Base-by-base conservation (phyloP, 495 filamentous ascomycete species). In the Penicillium coffeae region DNA sequence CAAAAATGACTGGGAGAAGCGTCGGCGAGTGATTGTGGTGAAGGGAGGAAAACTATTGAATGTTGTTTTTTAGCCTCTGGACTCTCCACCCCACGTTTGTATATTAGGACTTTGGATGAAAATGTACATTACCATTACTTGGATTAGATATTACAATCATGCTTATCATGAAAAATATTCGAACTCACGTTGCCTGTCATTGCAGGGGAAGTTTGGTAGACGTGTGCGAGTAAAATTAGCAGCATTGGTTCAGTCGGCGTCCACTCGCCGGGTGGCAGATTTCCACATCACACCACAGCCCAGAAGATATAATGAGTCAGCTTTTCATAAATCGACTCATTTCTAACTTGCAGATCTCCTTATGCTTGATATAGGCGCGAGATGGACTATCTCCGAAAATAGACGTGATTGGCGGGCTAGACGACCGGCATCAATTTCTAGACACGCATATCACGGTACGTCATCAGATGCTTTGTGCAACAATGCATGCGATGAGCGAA, bases 31-130 rank as follows among this genome's bases (percentile, higher is more conserved):
- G 8, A 66, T 77, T 45, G 70, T 78, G 42, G 66, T 76, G 20
- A 69, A 70, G 51, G 72, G 72, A 14, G 72, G 74, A 14, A 76
- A 69, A 48, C 39, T 74, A 51, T 59, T 78, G 14, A 78, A 78
- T 56, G 62, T 78, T 50, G 74, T 78, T 5, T 75, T 21, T n/a
- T 36, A 21, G 42, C 19, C 42, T 0, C 21, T 43, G 4, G 40
- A 13, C 30, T 19, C 7, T 10, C 25, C 25, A 30, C 10, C 25
- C 25, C 25, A 10, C n/a, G 10, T 30, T 4, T 30, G 25, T 30
- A 30, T 30, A 30, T 10, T 30, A 30, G 4, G 10, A 30, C 4
- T 30, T 10, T 30, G 5, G 5, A 30, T 30, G 5, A 39, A n/a
- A 3, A 25, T 51, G 49, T 51, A 51, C 40, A 37, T 42, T 43